These are phyloP conservation scores for Prunella vulgaris DNA, from an alignment of 257 asterid species.

Conservation along the genomic window DNA sequence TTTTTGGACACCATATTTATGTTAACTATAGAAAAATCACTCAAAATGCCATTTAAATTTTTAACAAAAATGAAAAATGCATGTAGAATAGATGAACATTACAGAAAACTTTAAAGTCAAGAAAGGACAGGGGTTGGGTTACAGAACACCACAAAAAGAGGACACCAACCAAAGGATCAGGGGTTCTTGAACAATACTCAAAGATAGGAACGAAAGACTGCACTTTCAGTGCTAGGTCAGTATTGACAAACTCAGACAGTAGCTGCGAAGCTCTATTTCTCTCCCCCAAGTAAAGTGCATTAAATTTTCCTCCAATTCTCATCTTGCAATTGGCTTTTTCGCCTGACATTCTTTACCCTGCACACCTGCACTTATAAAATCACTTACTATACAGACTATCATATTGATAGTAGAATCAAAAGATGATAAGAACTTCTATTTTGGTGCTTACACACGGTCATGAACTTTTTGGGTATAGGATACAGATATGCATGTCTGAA, in stretches of 20 bases:
- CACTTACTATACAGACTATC: not conserved
- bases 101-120: not conserved
- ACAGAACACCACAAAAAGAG: slow-evolving; percentile 6
- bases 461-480: not conserved
- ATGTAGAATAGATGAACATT: not conserved
- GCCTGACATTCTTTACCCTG: slow-evolving; percentile 33
- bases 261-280: slow-evolving; percentile 62
- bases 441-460: not conserved
- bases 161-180: slow-evolving; percentile 72
- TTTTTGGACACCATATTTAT: slow-evolving; percentile 6
- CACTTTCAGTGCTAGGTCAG: slow-evolving; percentile 37
- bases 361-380: slow-evolving; percentile 8
- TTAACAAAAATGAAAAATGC: not conserved
- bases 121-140: not conserved
- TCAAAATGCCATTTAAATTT: not conserved
- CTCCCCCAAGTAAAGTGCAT: slow-evolving; percentile 62
- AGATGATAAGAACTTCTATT: not conserved
- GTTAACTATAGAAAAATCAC: not conserved
- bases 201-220: slow-evolving; percentile 54
- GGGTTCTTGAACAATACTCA: slow-evolving; percentile 59
- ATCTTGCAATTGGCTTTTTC: slow-evolving; percentile 22
- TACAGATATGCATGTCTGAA: not conserved
- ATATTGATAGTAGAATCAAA: not conserved
- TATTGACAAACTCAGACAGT: slow-evolving; percentile 45
- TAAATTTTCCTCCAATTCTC: slow-evolving; percentile 45